These are phyloP conservation scores for Parasitella parasitica DNA, from an alignment of 371 early-diverging fungal species.

Conservation along the genomic window DNA sequence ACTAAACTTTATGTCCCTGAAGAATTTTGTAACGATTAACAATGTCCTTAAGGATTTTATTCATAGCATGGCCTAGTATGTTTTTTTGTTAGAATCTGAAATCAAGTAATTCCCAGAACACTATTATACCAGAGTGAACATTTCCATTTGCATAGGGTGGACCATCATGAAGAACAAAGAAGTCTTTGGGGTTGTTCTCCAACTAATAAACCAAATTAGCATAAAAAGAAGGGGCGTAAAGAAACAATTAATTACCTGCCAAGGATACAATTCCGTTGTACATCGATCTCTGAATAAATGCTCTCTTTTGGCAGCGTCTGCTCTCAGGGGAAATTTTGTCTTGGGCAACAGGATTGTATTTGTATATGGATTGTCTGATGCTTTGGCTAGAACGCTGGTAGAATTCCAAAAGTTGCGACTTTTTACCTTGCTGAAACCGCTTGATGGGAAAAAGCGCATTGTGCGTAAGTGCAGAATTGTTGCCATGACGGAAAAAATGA, in stretches of 20 bases:
- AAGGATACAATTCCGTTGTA: conserved; percentile 68
- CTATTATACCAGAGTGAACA: conserved; percentile 74
- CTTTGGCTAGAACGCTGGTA: conserved; percentile 6
- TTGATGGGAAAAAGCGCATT: neutral
- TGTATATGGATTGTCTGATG: conserved; percentile 45
- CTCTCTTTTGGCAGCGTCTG: conserved; percentile 67
- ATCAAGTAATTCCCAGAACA: neutral
- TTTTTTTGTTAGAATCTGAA: neutral
- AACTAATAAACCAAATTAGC: conserved; percentile 28
- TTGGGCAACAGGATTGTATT: conserved; percentile 73
- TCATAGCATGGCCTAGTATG: conserved; percentile 82
- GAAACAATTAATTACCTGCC: conserved; percentile 58
- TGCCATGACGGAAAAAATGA: neutral
- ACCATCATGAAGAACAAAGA: conserved; percentile 92
- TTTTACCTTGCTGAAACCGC: neutral
- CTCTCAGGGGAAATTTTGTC: conserved; percentile 72
- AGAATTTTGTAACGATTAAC: conserved; percentile 86
- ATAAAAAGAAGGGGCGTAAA: too few relatives aligned
- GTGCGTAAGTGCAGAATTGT: conserved; percentile 5
- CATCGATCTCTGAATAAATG: conserved; percentile 62
- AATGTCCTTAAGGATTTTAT: conserved; percentile 94
- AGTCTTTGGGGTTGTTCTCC: conserved; percentile 61
- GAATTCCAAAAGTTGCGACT: conserved; percentile 1
- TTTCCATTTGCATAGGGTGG: conserved; percentile 97
- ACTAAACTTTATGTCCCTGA: conserved; percentile 82